Base-by-base conservation (phyloP, 352 stramenopile species). In the Phytophthora cryptogea region DNA sequence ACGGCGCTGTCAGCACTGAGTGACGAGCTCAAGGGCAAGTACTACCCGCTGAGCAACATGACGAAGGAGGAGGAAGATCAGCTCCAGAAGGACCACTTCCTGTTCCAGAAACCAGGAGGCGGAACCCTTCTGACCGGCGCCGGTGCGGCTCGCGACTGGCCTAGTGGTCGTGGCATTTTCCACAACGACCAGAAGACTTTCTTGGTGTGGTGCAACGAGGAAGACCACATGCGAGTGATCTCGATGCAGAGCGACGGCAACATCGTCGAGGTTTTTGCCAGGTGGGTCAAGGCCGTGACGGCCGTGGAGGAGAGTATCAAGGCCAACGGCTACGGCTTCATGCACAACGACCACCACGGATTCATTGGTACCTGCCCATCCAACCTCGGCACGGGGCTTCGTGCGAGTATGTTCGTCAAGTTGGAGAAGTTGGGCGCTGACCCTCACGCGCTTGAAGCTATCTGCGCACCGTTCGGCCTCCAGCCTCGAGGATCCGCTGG, bases 41-140 rank as follows among this genome's bases (percentile, higher is more conserved):
- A 97, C 66, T 81, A 90, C 36, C 80, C 88, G 10, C 70, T 98
- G 5, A 85, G 85, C 54, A 84, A 85, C 47, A 97, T 98, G 86
- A 94, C 86, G 0, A 95, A 95, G 57, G 78, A 92, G 37, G 80
- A 97, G 49, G 90, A 97, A 55, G 78, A 97, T 20, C 88, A 97
- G 73, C 75, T 98, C 5, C 90, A 97, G 35, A 76, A 88, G 50
- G 83, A 95, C 16, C 92, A 97, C 59, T 96, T 98, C 53, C 61
- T 98, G 1, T 98, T 98, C 68, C 87, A 97, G 50, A 97, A 98
- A 72, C 94, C 94, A 0, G 90, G 94, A 0, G 88, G 92, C 2
- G 86, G 82, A 23, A 95, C 88, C 11, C 55, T 96, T 36, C 72
- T 94, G 23, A 95, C 82, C 10, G 83, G 83, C 20, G 88, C 92